Base-by-base conservation (phyloP, 768 basidiomycete genomes). In the Harrya chromipes region DNA sequence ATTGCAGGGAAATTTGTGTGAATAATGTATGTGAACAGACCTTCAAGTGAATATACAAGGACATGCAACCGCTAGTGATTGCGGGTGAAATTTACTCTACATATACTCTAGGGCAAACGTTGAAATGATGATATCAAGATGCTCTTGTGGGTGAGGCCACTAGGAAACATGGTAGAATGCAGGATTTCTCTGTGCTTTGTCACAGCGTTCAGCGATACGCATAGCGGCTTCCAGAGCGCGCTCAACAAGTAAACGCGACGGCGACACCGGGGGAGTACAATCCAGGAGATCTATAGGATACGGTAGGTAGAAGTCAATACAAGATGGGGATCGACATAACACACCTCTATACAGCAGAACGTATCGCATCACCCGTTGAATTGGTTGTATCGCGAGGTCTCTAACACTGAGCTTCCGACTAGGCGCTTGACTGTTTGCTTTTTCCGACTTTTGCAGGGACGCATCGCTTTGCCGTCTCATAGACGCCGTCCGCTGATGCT, bases 351-450 rank as follows among this genome's bases (percentile, higher is more conserved):
- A 84, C 37, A 84, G 67, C 34, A 85, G 59, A 2, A 79, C 80
- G 61, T 85, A 84, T 52, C 84, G 72, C 66, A 78, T 78, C n/a
- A 83, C 74, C 17, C 84, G 71, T 59, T 86, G 83, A 13, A 77
- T 75, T 16, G 84, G 84, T 55, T 80, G 69, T 46, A 86, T 84
- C 2, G 82, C 82, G 24, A 86, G 61, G 49, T 85, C 84, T 44
- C 82, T 70, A 20, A 83, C 71, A 26, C 65, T 65, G 4, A 59
- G 53, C 43, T 52, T 69, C 35, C 65, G 57, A 47, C 40, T 44
- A 19, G 52, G 58, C 3, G 31, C 6, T 19, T 31, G 43, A 14
- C n/a, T 17, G 0, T 44, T 36, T 3, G 33, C 33, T 19, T 20
- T 38, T 49, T 49, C 49, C 17, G 20, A 27, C 21, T 50, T 48